Evolutionary conservation across 371 early-diverging fungal genomes (phyloP).

Genomic region (Capillidium heterosporum): DNA sequence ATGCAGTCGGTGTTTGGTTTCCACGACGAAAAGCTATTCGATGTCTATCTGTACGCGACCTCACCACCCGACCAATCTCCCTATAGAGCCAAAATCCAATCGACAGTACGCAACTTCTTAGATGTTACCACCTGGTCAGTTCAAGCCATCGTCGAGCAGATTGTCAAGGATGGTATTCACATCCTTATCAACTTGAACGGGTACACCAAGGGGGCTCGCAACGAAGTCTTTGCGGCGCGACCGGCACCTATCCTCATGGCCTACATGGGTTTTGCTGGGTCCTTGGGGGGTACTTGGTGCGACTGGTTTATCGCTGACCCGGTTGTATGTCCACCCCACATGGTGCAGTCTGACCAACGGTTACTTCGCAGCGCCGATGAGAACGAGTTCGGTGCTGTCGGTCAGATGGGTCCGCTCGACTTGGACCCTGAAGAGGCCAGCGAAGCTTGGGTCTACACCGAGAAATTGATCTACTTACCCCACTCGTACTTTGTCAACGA

Average conservation of each 20-base stretch:
- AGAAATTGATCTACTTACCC: slow-evolving; percentile 83
- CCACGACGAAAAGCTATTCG: slow-evolving; percentile 49
- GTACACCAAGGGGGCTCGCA: slow-evolving; percentile 83
- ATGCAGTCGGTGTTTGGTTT: slow-evolving; percentile 89
- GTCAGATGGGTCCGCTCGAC: slow-evolving; percentile 29
- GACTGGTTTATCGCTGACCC: slow-evolving; percentile 84
- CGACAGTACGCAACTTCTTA: slow-evolving; percentile 20
- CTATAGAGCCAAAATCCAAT: slow-evolving; percentile 67
- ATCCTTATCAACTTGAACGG: slow-evolving; percentile 81
- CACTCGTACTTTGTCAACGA: slow-evolving; percentile 85
- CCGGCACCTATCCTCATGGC: slow-evolving; percentile 76
- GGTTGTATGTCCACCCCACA: slow-evolving; percentile 69
- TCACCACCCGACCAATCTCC: slow-evolving; percentile 57
- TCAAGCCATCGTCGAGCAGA: slow-evolving; percentile 55
- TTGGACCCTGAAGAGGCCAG: slow-evolving; percentile 40
- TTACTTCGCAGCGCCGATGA: neutral
- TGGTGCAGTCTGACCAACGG: slow-evolving; percentile 52
- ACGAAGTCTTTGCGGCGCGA: slow-evolving; percentile 84
- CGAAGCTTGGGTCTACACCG: slow-evolving; percentile 60
- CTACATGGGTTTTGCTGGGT: slow-evolving; percentile 88
- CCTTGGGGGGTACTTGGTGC: slow-evolving; percentile 77
- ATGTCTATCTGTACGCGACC: slow-evolving; percentile 67
- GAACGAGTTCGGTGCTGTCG: neutral
- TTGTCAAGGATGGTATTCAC: slow-evolving; percentile 62
- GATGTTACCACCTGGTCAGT: slow-evolving; percentile 59